Evolutionary conservation across 1,284 basidiomycete genomes (phyloP), one percentile per base, ranked within the genome.

Genomic region (Marasmius sp.): DNA sequence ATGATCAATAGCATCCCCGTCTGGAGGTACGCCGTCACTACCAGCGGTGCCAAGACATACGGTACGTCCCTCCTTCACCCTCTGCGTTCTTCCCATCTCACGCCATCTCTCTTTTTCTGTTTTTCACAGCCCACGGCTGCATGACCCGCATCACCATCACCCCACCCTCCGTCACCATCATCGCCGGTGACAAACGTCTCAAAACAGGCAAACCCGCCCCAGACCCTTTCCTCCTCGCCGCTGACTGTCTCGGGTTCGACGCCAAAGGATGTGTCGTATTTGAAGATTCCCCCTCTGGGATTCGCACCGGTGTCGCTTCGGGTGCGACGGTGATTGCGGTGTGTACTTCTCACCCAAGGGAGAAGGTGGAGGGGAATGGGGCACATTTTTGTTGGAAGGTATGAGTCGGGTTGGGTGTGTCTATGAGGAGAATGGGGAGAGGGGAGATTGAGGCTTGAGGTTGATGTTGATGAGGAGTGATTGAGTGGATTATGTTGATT

Each of bases 291-390:
- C 89, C 88, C 0, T 86, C 82, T 20, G 90, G 89, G 47, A 92
- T 92, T 71, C 81, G 81, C 49, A 88, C 90, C 1, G 89, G 88
- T 57, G 84, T 89, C 37, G 88, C 88, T 0, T 84, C 85, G 36
- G 89, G 89, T 43, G 89, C 87, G 14, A 89, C 83, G 8, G 89
- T 91, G 62, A 86, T 92, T 65, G 91, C 90, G 0, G 85, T 92
- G 12, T 91, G 89, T 78, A 92, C 82, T 67, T 86, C 81, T 74
- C 89, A 85, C 66, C 79, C 81, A 68, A 75, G 83, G 56, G 67
- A 71, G 39, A 79, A 85, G 67, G 82, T 87, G 64, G 82, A 85
- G 66, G 75, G 82, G 67, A 84, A 83, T 53, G 88, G 89, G 51
- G 89, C 89, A 3, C 88, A 91, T 71, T 89, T 78, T 68, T 89